Percentiles rank a stretch among this genome's conserved stretches.
Conservation (phyloP, 768 basidiomycete species). For the Rhodotorula diobovata region DNA sequence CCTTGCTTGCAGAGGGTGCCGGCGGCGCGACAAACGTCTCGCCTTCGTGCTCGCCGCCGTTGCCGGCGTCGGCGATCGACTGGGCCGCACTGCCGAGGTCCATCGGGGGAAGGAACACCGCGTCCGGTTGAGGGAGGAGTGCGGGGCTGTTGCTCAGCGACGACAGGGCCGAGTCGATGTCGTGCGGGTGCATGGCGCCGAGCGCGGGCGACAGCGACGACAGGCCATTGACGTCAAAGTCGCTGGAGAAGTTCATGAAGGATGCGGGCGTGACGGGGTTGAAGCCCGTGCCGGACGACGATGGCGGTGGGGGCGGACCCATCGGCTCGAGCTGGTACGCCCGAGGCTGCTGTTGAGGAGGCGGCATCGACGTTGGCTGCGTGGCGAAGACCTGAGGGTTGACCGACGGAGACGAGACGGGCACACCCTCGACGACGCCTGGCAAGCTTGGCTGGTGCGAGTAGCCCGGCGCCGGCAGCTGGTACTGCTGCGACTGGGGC, state of each 20-base stretch:
- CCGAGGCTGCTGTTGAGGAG: neutral
- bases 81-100: neutral
- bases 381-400: neutral
- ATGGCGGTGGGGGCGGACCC: conserved; percentile 34
- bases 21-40: neutral
- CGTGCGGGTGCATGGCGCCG: neutral
- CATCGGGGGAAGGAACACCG: neutral
- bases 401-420: neutral
- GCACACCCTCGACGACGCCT: neutral
- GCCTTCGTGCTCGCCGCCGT: neutral
- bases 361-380: neutral
- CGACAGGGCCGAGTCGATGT: conserved; percentile 7
- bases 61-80: neutral
- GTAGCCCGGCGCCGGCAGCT: neutral
- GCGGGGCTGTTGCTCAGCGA: conserved; percentile 21
- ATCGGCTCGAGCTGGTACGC: conserved; percentile 26
- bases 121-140: conserved; percentile 14
- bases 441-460: neutral
- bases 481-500: neutral
- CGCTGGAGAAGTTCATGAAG: conserved; percentile 72
- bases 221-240: conserved; percentile 16
- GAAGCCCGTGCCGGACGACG: conserved; percentile 1
- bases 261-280: conserved; percentile 81
- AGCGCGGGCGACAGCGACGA: conserved; percentile 26
- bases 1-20: conserved; percentile 7